Conservation (phyloP, 768 basidiomycete species). For the Cystofilobasidium capitatum region DNA sequence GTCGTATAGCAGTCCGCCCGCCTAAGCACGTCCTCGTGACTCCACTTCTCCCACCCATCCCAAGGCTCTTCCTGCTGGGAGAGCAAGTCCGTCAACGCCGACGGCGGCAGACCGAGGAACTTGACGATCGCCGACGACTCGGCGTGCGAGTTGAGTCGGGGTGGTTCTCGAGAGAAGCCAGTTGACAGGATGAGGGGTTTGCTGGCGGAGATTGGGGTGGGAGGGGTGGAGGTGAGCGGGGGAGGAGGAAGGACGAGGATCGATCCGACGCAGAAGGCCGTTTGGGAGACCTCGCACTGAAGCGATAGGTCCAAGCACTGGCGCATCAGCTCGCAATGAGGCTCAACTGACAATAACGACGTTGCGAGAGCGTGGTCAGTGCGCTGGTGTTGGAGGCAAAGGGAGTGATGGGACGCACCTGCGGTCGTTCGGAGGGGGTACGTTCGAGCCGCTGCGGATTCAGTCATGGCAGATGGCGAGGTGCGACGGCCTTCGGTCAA, state of each 20-base stretch:
- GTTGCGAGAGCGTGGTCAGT: neutral
- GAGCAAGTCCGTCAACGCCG: conserved; percentile 2
- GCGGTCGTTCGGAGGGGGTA: neutral
- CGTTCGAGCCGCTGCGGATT: neutral
- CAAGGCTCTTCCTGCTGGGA: neutral
- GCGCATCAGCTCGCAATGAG: conserved; percentile 2
- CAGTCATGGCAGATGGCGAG: neutral
- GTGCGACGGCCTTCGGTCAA: too few relatives aligned
- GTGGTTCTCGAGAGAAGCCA: conserved; percentile 61
- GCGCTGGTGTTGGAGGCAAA: neutral
- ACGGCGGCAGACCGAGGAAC: conserved; percentile 1
- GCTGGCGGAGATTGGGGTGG: neutral
- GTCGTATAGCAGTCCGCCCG: conserved; percentile 81
- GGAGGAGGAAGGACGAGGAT: conserved; percentile 44
- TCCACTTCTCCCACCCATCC: conserved; percentile 12
- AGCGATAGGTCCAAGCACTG: conserved; percentile 19
- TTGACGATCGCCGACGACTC: conserved; percentile 19
- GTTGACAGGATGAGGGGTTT: conserved; percentile 56
- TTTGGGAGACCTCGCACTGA: conserved; percentile 39
- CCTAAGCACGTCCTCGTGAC: conserved; percentile 46
- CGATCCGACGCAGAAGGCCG: conserved; percentile 88
- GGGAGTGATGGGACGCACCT: neutral
- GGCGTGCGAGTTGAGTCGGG: conserved; percentile 16
- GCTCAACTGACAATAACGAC: neutral
- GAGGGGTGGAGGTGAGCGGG: neutral